Evolutionary conservation across 2,329 filamentous ascomycete species (phyloP), one percentile per base, ranked within the genome.

Genomic region (Ophiostoma pallidulum): DNA sequence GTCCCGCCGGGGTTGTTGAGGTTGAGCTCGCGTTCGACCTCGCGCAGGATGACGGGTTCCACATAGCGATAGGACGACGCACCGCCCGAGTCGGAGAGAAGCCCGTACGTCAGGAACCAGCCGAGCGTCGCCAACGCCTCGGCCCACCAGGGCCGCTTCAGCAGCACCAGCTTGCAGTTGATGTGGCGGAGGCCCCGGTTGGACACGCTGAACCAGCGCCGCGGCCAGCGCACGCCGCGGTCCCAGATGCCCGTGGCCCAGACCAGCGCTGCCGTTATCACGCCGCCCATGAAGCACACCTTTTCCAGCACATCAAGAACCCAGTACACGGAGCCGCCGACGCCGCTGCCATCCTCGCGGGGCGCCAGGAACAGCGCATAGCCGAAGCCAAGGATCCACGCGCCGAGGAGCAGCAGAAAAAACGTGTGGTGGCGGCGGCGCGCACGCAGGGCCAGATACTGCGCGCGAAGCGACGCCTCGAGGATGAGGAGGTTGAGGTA

Each of bases 171-270:
- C 69, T 98, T 97, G 67, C 89, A 87, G 66, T 98, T 98, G 77
- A 97, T 94, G 47, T 78, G 84, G 52, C 92, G 77, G 54, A 98
- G 71, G 12, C 92, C 92, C 47, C 92, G 77, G 63, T 98, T 98
- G 33, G 90, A 86, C 52, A 90, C 82, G 56, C 77, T 80, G 57
- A 97, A 82, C 86, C 92, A 97, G 56, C 88, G 80, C 47, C 91
- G 75, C 42, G 92, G 92, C 90, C 92, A 97, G 53, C 90, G 79
- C 47, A 98, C 84, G 28, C 92, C 92, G 48, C 91, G 80, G 60
- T 97, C 91, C 86, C 91, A 98, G 64, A 96, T 90, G 24, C 92
- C 92, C 0, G 91, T 96, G 14, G 82, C 90, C 87, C 90, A 96
- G 56, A 97, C 83, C 31, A 98, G 72, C 37, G 89, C 74, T 31